Base-by-base conservation (phyloP, 345 rosid species). In the Xanthoceras sorbifolium region DNA sequence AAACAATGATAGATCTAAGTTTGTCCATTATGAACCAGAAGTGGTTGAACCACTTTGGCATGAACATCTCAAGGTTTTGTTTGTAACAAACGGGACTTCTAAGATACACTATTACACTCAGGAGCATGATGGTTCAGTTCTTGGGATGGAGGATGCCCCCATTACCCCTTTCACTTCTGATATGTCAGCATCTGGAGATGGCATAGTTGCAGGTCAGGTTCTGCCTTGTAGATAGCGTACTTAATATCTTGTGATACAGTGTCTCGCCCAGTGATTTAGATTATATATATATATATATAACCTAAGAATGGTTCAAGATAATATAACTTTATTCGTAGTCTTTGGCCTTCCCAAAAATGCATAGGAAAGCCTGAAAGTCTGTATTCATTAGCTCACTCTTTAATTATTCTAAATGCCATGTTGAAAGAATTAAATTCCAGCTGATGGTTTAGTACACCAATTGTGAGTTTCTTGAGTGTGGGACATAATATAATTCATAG, bases 151-250 rank as follows among this genome's bases (percentile, higher is more conserved):
- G 86, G 98, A 88, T 86, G 84, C 93, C 20, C 94, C 92, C 5
- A 59, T 95, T 62, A 90, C 95, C 55, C 98, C 96, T 62, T 91
- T 87, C 84, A 84, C 98, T 0, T 2, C 84, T 76, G 99, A 91
- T 76, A 89, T 93, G 99, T 93, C 95, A 4, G 92, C 97, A 48
- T 87, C 98, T 66, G 98, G 97, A 80, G 98, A 93, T 87, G 99
- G 95, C 83, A 88, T 94, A 59, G 90, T 87, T 75, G 99, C 98
- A 77, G 98, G 99, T 95, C 98, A 77, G 98, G 99, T 95, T 81
- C 38, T 46, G 32, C 70, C 57, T 76, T 17, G 12, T 67, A 52
- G 18, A 70, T 55, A 9, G 20, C 44, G 54, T 68, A 20, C 74
- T 32, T 77, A 40, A 15, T 62, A 32, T 44, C 4, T 26, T 22